Evolutionary conservation across 1,284 basidiomycete genomes (phyloP).

Genomic region (Pseudomicrostroma phylloplanum): DNA sequence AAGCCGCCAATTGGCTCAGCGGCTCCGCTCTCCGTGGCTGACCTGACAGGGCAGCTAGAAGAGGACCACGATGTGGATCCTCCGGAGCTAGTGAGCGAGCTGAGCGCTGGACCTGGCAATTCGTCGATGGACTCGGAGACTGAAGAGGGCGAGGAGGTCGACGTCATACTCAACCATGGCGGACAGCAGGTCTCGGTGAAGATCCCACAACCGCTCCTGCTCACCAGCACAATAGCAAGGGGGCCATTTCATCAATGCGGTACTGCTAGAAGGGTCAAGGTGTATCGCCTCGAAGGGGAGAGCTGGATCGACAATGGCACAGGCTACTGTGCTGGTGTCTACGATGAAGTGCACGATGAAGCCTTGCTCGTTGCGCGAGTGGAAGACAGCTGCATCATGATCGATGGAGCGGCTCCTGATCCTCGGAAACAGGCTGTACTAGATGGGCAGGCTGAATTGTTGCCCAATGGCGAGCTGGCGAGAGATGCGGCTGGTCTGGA

Average conservation of each 20-base stretch:
- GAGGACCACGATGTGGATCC: background rate
- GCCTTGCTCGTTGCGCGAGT: slow-evolving; percentile 43
- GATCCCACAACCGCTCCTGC: background rate
- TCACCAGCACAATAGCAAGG: slow-evolving; percentile 41
- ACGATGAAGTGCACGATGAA: slow-evolving; percentile 45
- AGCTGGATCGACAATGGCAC: slow-evolving; percentile 47
- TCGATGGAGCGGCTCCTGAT: slow-evolving; percentile 16
- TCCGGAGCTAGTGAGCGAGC: too few species aligned
- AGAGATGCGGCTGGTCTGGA: slow-evolving; percentile 14
- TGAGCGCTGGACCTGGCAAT: too few species aligned
- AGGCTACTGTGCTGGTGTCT: slow-evolving; percentile 49
- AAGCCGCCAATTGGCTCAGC: background rate
- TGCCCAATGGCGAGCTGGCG: slow-evolving; percentile 18
- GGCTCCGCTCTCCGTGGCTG: background rate
- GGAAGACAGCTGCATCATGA: slow-evolving; percentile 38
- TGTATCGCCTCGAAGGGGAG: slow-evolving; percentile 46
- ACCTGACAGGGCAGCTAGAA: background rate
- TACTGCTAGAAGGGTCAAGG: slow-evolving; percentile 46
- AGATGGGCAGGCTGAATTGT: slow-evolving; percentile 15
- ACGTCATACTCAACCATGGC: background rate
- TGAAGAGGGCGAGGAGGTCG: background rate
- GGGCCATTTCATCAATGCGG: slow-evolving; percentile 49
- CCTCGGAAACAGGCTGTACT: slow-evolving; percentile 4
- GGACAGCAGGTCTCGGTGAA: background rate
- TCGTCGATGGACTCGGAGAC: too few species aligned